These are phyloP conservation scores for Ascochyta pisi DNA, from an alignment of 2,329 filamentous ascomycete genomes.

Conservation along the genomic window DNA sequence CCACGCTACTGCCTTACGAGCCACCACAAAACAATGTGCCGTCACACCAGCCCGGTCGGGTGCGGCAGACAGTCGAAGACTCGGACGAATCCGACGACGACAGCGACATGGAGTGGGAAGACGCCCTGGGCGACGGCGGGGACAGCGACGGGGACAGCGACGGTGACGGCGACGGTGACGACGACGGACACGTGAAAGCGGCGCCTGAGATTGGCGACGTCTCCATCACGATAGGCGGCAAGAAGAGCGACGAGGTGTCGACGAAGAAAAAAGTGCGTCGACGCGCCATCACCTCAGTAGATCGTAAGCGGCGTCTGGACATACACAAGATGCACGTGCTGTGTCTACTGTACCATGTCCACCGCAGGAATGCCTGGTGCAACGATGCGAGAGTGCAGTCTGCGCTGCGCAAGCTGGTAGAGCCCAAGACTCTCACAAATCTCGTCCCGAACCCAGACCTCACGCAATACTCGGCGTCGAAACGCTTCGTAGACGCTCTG, in stretches of 20 bases:
- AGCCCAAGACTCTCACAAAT: slow-evolving; percentile 68
- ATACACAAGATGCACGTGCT: slow-evolving; percentile 88
- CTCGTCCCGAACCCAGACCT: slow-evolving; percentile 72
- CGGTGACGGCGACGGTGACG: slow-evolving; percentile 33
- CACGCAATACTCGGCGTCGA: slow-evolving; percentile 76
- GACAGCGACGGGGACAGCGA: slow-evolving; percentile 19
- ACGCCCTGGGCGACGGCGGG: slow-evolving; percentile 48
- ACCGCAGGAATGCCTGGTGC: slow-evolving; percentile 86
- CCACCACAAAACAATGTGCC: slow-evolving; percentile 11
- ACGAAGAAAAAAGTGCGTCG: slow-evolving; percentile 49
- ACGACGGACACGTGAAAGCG: slow-evolving; percentile 28
- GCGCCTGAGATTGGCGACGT: slow-evolving; percentile 49
- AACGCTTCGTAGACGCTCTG: slow-evolving; percentile 81
- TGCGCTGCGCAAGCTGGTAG: slow-evolving; percentile 60
- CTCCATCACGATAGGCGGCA: slow-evolving; percentile 50
- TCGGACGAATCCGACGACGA: slow-evolving; percentile 65
- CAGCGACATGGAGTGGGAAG: slow-evolving; percentile 69
- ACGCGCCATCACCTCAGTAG: slow-evolving; percentile 62
- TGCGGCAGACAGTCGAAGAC: slow-evolving; percentile 49
- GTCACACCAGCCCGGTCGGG: slow-evolving; percentile 32
- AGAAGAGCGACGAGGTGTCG: slow-evolving; percentile 40
- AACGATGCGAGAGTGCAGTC: slow-evolving; percentile 75
- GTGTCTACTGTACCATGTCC: slow-evolving; percentile 79
- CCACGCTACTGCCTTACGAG: slow-evolving; percentile 18
- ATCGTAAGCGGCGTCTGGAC: slow-evolving; percentile 69